Conservation (phyloP, 1,139 yeast species). For the Pichia sp. region DNA sequence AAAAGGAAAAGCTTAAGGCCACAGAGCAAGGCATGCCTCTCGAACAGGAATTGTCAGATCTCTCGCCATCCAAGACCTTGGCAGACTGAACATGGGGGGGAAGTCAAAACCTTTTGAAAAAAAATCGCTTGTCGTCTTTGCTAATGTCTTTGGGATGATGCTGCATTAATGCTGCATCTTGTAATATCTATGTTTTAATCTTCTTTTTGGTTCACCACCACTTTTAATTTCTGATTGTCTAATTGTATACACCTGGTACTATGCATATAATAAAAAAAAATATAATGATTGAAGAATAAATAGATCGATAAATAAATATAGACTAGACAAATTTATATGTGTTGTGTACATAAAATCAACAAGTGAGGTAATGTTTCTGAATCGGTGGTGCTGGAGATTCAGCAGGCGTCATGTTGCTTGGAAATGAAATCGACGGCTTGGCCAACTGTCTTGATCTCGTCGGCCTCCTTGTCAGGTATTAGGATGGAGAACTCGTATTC, state of each 20-base stretch:
- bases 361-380: not conserved
- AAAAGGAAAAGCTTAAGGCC: not conserved
- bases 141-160: not conserved
- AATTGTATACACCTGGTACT: not conserved
- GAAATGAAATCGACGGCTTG: slow-evolving; percentile 76
- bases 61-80: not conserved
- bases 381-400: slow-evolving; percentile 13
- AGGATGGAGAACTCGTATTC: slow-evolving; percentile 70
- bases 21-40: too few species aligned
- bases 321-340: not conserved
- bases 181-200: not conserved
- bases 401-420: slow-evolving; percentile 67
- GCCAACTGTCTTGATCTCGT: slow-evolving; percentile 73
- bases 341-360: not conserved
- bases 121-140: too few species aligned
- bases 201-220: not conserved
- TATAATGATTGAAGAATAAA: slow-evolving; percentile 9
- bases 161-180: not conserved
- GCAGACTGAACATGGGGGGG: not conserved
- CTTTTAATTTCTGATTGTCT: not conserved
- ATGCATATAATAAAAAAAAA: not conserved
- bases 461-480: slow-evolving; percentile 86
- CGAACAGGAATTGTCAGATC: not conserved
- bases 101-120: not conserved
- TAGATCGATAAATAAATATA: slow-evolving; percentile 8